Percentiles rank a stretch among this genome's conserved stretches.
These are phyloP conservation scores for Suillus ampliporus DNA, from an alignment of 768 basidiomycete species.

Conservation along the genomic window DNA sequence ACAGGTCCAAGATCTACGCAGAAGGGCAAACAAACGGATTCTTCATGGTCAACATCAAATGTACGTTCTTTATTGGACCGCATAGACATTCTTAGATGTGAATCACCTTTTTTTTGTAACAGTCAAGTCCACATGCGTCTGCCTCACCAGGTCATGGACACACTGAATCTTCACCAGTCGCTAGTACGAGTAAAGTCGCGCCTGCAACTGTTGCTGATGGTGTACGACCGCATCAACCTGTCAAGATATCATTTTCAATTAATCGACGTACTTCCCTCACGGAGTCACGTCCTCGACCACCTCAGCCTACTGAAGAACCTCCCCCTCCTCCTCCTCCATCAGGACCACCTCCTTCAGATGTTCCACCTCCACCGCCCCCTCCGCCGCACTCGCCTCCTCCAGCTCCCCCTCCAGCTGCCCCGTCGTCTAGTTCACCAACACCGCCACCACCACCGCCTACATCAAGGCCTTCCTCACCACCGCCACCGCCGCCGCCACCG, in stretches of 20 bases:
- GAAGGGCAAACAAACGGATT: conserved; percentile 51
- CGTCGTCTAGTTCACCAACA: conserved; percentile 29
- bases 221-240: conserved; percentile 37
- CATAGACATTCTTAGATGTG: neutral
- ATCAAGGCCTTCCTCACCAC: conserved; percentile 27
- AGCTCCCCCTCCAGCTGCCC: conserved; percentile 32
- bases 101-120: conserved; percentile 17
- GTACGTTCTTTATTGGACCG: conserved; percentile 32
- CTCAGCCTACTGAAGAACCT: conserved; percentile 44
- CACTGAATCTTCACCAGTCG: conserved; percentile 13
- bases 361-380: conserved; percentile 31
- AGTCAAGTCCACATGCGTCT: conserved; percentile 21
- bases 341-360: conserved; percentile 34
- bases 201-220: conserved; percentile 35
- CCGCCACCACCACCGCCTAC: conserved; percentile 36
- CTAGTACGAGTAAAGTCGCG: conserved; percentile 20
- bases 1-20: conserved; percentile 40
- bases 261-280: conserved; percentile 33
- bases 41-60: conserved; percentile 40
- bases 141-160: conserved; percentile 21
- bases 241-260: conserved; percentile 38
- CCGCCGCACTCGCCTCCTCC: conserved; percentile 38
- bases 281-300: conserved; percentile 37
- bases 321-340: conserved; percentile 43
- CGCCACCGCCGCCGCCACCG: conserved; percentile 32